Percentiles rank a stretch among this genome's conserved stretches.
Conservation (phyloP, 345 rosid species). For the Populus nigra region DNA sequence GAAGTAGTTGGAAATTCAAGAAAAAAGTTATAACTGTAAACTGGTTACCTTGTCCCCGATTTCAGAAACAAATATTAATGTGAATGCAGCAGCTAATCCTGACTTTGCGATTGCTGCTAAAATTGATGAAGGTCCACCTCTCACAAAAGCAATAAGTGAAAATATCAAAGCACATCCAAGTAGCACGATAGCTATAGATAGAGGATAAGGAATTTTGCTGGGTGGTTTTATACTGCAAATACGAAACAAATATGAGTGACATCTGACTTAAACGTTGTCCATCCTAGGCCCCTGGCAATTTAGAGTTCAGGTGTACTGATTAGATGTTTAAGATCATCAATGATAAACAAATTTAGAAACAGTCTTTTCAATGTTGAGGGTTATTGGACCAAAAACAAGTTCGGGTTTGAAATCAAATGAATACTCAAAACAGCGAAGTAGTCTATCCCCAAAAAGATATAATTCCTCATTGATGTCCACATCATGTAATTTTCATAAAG, state of each 20-base stretch:
- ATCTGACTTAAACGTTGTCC: neutral
- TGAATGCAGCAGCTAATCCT: constrained; percentile 96
- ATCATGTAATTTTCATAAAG: neutral
- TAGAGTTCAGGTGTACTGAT: neutral
- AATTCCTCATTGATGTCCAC: neutral
- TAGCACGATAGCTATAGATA: constrained; percentile 70
- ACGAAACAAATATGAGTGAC: constrained; percentile 17
- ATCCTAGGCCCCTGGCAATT: neutral
- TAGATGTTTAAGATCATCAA: neutral
- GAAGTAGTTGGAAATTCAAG: neutral
- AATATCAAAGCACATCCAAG: constrained; percentile 68
- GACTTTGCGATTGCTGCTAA: constrained; percentile 88
- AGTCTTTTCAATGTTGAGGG: neutral
- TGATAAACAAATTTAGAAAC: neutral
- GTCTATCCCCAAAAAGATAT: neutral
- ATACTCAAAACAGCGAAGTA: neutral
- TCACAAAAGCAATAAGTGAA: constrained; percentile 67
- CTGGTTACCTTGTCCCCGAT: constrained; percentile 90
- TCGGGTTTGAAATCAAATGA: constrained; percentile 5
- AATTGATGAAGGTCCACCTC: constrained; percentile 68
- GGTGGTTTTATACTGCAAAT: constrained; percentile 65
- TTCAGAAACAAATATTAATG: constrained; percentile 91
- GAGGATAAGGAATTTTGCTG: constrained; percentile 60
- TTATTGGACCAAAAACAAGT: neutral
- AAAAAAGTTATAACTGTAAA: neutral